Evolutionary conservation across 768 basidiomycete genomes (phyloP).

Genomic region (Suillus luteus): DNA sequence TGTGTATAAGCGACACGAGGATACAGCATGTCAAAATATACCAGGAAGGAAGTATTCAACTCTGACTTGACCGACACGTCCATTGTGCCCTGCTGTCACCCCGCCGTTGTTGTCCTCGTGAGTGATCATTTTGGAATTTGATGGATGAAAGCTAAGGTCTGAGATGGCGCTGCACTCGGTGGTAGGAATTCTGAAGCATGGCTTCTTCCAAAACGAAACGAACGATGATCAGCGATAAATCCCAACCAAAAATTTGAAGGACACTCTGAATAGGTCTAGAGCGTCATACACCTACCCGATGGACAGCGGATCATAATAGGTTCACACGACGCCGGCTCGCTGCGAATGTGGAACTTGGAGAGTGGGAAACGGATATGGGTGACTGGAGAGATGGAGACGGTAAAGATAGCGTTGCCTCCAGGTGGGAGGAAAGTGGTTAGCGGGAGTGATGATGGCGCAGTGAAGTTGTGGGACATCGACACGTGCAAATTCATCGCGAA

Average conservation of each 20-base stretch:
- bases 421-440: neutral
- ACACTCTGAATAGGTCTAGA: neutral
- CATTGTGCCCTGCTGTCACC: neutral
- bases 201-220: neutral
- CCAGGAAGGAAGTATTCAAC: neutral
- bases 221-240: neutral
- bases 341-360: neutral
- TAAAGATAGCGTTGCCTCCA: neutral
- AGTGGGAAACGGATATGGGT: neutral
- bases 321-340: neutral
- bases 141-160: neutral
- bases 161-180: neutral
- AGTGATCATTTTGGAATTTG: neutral
- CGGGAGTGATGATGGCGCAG: neutral
- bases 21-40: neutral
- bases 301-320: neutral
- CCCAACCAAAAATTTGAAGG: neutral
- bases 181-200: neutral
- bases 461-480: neutral
- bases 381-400: neutral
- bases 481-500: neutral
- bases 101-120: neutral
- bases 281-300: neutral
- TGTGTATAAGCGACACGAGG: neutral
- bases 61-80: neutral